Percentiles rank a stretch among this genome's conserved stretches.
Conservation (phyloP, 441 rosid genomes). For the Isatis lusitanica region DNA sequence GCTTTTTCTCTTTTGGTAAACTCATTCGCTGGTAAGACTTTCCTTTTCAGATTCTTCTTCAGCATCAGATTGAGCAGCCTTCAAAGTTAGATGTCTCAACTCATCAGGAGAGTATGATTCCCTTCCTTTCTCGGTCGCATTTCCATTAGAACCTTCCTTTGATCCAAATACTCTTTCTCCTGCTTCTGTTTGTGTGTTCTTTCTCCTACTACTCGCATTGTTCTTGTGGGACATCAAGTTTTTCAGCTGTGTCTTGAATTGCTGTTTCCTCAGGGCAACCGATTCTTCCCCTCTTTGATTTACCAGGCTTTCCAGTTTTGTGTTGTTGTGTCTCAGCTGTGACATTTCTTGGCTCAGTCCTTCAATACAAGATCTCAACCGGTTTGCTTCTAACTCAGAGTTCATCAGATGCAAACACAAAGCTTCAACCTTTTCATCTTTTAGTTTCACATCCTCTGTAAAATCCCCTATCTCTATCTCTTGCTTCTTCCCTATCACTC, state of each 20-base stretch:
- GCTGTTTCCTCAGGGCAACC: slow-evolving; percentile 41
- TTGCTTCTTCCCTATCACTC: slow-evolving; percentile 62
- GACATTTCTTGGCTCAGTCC: slow-evolving; percentile 55
- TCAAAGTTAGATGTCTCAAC: slow-evolving; percentile 40
- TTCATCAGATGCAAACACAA: slow-evolving; percentile 65
- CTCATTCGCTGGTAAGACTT: background rate
- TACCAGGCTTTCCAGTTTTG: slow-evolving; percentile 52
- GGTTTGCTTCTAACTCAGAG: slow-evolving; percentile 75
- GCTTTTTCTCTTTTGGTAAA: slow-evolving; percentile 12
- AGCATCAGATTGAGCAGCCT: slow-evolving; percentile 33
- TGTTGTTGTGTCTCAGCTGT: slow-evolving; percentile 53
- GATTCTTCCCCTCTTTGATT: slow-evolving; percentile 55
- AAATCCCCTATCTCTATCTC: slow-evolving; percentile 66
- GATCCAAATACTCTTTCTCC: slow-evolving; percentile 31
- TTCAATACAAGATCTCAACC: slow-evolving; percentile 59
- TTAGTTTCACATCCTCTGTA: slow-evolving; percentile 70
- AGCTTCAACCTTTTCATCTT: slow-evolving; percentile 78
- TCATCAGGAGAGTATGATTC: slow-evolving; percentile 64
- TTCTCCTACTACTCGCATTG: slow-evolving; percentile 40
- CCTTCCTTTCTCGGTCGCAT: slow-evolving; percentile 35
- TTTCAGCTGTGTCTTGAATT: slow-evolving; percentile 36
- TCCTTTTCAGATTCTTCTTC: slow-evolving; percentile 40
- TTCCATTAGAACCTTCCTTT: slow-evolving; percentile 32
- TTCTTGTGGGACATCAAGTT: slow-evolving; percentile 42
- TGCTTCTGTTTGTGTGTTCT: slow-evolving; percentile 40